A percentile compares a stretch with the other conserved stretches of the same genome.
Conservation (phyloP, 192 early-diverging fungal species). For the Umbelopsis sp. region DNA sequence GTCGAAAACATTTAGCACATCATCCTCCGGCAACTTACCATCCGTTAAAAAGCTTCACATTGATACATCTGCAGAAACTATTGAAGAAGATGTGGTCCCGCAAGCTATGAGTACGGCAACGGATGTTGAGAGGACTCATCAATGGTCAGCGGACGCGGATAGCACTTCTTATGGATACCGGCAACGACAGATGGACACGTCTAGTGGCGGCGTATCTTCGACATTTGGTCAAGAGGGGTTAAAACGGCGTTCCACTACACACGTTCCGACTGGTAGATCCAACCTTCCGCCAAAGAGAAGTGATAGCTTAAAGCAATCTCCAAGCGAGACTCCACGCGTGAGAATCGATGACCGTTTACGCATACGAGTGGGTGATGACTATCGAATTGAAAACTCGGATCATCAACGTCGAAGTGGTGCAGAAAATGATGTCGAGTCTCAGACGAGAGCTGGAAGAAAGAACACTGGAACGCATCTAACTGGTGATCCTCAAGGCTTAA, state of each 20-base stretch:
- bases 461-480: constrained; percentile 1
- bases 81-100: constrained; percentile 6
- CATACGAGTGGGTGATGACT: constrained; percentile 1
- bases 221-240: neutral
- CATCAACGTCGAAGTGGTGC: neutral
- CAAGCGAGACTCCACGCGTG: neutral
- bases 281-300: neutral
- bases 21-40: neutral
- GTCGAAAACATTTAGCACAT: constrained; percentile 3
- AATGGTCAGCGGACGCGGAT: neutral
- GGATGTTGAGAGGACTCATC: constrained; percentile 1
- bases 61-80: neutral
- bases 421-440: constrained; percentile 10
- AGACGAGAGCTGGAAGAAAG: constrained; percentile 7
- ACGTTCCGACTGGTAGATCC: neutral
- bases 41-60: neutral
- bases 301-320: constrained; percentile 2
- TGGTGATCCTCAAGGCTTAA: neutral
- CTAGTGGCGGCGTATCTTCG: neutral
- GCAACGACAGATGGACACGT: neutral
- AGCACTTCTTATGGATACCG: neutral
- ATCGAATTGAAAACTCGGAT: constrained; percentile 11
- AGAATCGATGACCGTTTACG: neutral
- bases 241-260: neutral
- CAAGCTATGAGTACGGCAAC: constrained; percentile 6